Evolutionary conservation across 1,139 yeast genomes (phyloP), one percentile per base, ranked within the genome.

Genomic region (Candida sojae): DNA sequence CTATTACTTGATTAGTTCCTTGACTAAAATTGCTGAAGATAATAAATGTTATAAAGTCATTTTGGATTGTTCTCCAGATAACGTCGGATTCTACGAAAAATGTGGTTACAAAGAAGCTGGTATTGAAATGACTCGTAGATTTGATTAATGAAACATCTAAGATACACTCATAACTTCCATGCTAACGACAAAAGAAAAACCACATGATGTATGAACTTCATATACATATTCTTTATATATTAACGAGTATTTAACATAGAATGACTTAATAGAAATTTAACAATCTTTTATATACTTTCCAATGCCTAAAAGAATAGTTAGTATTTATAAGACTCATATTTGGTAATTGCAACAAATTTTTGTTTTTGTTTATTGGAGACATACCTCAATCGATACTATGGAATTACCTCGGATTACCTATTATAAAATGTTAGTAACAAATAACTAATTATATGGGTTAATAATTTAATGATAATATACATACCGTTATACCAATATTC

Each of bases 1-100:
- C 0, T 70, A 76, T 56, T 70, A 77, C 13, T 66, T 93, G 68
- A 88, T 93, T 57, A 68, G 75, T 29, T 73, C 80, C 12, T 75
- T 93, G 60, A 79, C 86, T 5, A 72, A 73, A 28, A 63, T 87
- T 41, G 97, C 89, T 5, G 60, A 77, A 49, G 59, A 67, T 2
- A 63, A 60, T 21, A 95, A 93, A 4, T 91, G 96, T 59, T 93
- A 93, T 68, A 93, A 93, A 71, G 85, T 89, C 12, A 88, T 93
- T 45, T 75, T 93, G 61, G 98, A 95, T 68, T 93, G 99, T 67
- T 86, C 88, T 44, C 84, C 82, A 21, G 81, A 83, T 50, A 93
- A 93, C 61, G 86, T 83, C 34, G 86, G 82, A 2, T 93, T 93
- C 68, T 93, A 93, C 64, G 89, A 90, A 59, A 93, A 91, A 68